Evolutionary conservation across 345 rosid species (phyloP).

Genomic region (Raphanus raphanistrum): DNA sequence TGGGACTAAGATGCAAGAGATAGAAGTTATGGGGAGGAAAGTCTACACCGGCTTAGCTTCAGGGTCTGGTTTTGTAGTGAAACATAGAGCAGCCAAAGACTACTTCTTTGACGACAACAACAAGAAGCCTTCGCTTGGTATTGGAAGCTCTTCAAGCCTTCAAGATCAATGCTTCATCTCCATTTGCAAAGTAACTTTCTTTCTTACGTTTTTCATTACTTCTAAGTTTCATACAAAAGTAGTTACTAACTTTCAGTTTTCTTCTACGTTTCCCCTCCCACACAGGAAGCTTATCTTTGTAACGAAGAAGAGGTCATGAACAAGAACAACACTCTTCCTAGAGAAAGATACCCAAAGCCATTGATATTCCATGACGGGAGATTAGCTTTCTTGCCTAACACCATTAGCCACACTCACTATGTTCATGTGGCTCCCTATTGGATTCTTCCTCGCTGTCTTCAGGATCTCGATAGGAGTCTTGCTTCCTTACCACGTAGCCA

Average conservation of each 20-base stretch:
- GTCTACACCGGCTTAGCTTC: conserved; percentile 72
- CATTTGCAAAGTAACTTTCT: conserved; percentile 43
- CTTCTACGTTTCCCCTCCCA: background rate
- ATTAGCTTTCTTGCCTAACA: conserved; percentile 89
- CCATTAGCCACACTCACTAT: conserved; percentile 67
- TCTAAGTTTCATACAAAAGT: background rate
- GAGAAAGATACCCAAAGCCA: conserved; percentile 84
- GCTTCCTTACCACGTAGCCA: conserved; percentile 61
- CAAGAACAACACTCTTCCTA: conserved; percentile 49
- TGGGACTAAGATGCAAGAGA: conserved; percentile 67
- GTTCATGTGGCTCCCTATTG: conserved; percentile 83
- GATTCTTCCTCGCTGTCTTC: conserved; percentile 57
- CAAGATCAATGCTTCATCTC: conserved; percentile 67
- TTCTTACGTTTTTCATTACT: background rate
- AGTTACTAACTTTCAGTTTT: background rate
- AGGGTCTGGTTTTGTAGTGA: conserved; percentile 58
- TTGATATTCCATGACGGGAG: conserved; percentile 93
- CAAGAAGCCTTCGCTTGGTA: conserved; percentile 63
- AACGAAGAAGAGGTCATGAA: conserved; percentile 48
- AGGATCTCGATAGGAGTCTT: conserved; percentile 59
- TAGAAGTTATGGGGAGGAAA: conserved; percentile 35
- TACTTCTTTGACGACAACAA: conserved; percentile 56
- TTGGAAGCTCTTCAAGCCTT: conserved; percentile 47
- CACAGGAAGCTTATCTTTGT: conserved; percentile 75
- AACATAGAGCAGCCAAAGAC: conserved; percentile 61